A percentile compares a stretch with the other conserved stretches of the same genome.
phyloP scores from a whole-genome alignment of 371 early-diverging fungal genomes.

The Apophysomyces sp. region DNA sequence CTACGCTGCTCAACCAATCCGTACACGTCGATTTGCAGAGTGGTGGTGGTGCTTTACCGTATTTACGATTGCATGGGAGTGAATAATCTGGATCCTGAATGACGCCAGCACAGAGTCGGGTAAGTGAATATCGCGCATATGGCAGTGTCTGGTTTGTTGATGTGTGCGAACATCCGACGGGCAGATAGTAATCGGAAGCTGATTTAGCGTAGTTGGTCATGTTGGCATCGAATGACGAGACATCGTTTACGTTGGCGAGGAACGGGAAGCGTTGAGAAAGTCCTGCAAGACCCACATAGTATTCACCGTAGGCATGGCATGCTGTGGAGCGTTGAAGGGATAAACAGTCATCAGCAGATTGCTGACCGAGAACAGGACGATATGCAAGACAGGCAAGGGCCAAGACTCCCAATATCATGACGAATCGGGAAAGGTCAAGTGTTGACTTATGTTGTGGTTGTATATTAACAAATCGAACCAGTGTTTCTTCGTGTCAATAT shows the following conservation, averaged over 20 bases:
- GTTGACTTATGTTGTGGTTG: neutral
- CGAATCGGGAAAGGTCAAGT: neutral
- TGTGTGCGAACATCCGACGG: conserved; percentile 26
- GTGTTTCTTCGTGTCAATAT: neutral
- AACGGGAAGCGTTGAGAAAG: conserved; percentile 21
- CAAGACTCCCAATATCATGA: conserved; percentile 1
- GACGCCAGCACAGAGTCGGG: conserved; percentile 28
- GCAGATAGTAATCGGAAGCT: conserved; percentile 25
- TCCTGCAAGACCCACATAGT: conserved; percentile 27
- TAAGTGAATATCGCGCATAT: conserved; percentile 39
- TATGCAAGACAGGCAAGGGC: neutral
- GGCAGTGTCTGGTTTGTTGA: conserved; percentile 12
- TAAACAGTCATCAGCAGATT: conserved; percentile 15
- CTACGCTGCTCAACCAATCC: conserved; percentile 26
- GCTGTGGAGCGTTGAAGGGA: conserved; percentile 22
- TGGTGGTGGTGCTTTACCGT: conserved; percentile 21
- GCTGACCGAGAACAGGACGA: neutral
- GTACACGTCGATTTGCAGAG: conserved; percentile 32
- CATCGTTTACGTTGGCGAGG: conserved; percentile 24
- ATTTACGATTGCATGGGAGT: conserved; percentile 25
- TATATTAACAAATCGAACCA: neutral
- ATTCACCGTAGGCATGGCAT: conserved; percentile 32
- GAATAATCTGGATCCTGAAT: conserved; percentile 27
- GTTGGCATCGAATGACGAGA: conserved; percentile 32
- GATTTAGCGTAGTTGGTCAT: conserved; percentile 17